Evolutionary conservation across 1,284 basidiomycete genomes (phyloP).

Genomic region (Schizopora paradoxa): DNA sequence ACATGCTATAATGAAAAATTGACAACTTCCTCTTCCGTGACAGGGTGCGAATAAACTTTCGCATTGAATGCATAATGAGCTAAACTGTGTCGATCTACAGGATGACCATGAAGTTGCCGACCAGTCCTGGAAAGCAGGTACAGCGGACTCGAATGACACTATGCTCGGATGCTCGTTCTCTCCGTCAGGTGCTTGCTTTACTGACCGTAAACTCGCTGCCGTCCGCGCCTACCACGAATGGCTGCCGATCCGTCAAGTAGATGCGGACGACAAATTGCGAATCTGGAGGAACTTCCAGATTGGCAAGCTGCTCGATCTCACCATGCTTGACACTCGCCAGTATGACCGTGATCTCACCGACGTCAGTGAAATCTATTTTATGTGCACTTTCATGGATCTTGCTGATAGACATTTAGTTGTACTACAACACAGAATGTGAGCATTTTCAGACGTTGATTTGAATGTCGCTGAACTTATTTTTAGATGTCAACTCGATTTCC

Average conservation of each 20-base stretch:
- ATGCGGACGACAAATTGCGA: slow-evolving; percentile 52
- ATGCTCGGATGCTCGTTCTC: slow-evolving; percentile 49
- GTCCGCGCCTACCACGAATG: slow-evolving; percentile 65
- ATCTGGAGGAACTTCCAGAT: slow-evolving; percentile 68
- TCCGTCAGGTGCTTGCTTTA: slow-evolving; percentile 53
- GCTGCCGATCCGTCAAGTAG: slow-evolving; percentile 66
- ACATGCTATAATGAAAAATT: background rate
- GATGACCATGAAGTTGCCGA: slow-evolving; percentile 63
- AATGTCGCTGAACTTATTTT: background rate
- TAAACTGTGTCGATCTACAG: slow-evolving; percentile 23
- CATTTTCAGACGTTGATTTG: background rate
- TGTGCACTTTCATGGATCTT: background rate
- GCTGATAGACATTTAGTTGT: slow-evolving; percentile 31
- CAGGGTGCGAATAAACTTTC: background rate
- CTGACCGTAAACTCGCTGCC: slow-evolving; percentile 58
- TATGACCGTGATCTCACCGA: slow-evolving; percentile 65
- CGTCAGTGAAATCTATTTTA: slow-evolving; percentile 26
- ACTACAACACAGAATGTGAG: slow-evolving; percentile 50
- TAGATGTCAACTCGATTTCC: slow-evolving; percentile 42
- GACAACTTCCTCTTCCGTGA: background rate
- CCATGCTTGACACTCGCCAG: slow-evolving; percentile 62
- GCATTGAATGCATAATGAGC: background rate
- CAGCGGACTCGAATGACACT: slow-evolving; percentile 59
- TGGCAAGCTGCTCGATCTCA: slow-evolving; percentile 53
- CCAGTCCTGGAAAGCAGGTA: slow-evolving; percentile 61